Conservation (phyloP, 2,329 filamentous ascomycete species). For the Diaporthe destruens region DNA sequence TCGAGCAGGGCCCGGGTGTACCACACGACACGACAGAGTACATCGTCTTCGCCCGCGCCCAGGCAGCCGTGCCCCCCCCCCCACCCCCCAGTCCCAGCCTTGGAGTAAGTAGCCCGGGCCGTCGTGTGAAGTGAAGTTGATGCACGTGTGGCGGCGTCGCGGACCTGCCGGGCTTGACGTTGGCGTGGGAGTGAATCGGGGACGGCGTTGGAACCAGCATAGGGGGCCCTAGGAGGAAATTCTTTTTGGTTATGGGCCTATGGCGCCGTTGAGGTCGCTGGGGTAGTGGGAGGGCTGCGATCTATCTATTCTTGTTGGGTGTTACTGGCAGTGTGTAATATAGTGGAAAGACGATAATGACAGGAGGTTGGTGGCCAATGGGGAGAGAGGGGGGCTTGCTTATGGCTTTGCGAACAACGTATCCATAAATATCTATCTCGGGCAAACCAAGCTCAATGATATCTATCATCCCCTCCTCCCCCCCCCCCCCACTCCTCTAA, state of each 20-base stretch:
- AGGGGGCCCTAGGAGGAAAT: slow-evolving; percentile 55
- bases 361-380: neutral
- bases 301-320: neutral
- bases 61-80: slow-evolving; percentile 60
- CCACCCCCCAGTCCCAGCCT: too few species aligned
- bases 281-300: slow-evolving; percentile 54
- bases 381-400: neutral
- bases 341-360: neutral
- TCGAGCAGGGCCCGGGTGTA: slow-evolving; percentile 53
- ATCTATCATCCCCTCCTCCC: too few species aligned
- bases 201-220: slow-evolving; percentile 51
- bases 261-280: slow-evolving; percentile 51
- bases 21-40: slow-evolving; percentile 62
- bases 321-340: too few species aligned
- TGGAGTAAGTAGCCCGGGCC: slow-evolving; percentile 51
- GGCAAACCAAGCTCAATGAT: neutral
- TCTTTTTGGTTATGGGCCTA: slow-evolving; percentile 57
- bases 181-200: slow-evolving; percentile 48
- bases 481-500: too few species aligned
- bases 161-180: slow-evolving; percentile 44
- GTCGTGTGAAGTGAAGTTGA: too few species aligned
- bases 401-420: neutral
- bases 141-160: too few species aligned
- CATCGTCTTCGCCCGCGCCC: slow-evolving; percentile 49
- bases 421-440: neutral